phyloP scores from a whole-genome alignment of 2,329 filamentous ascomycete genomes.

The Clarireedia hainanense region DNA sequence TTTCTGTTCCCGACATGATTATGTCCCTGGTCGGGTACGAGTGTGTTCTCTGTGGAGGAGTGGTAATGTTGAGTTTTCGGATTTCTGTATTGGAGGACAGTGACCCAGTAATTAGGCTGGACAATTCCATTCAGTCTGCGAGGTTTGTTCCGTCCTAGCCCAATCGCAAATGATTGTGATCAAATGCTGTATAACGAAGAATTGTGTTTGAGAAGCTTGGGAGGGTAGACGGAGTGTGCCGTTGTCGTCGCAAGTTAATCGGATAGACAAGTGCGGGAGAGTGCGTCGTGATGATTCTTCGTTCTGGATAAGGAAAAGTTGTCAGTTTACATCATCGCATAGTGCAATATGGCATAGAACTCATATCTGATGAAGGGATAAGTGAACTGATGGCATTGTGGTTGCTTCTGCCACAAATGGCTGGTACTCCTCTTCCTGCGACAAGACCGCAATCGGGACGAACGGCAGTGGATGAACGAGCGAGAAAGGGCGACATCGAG shows the following conservation, averaged over 20 bases:
- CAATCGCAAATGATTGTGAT: constrained; percentile 11
- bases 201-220: constrained; percentile 7
- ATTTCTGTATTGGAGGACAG: constrained; percentile 22
- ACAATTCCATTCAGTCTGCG: constrained; percentile 17
- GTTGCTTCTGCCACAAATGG: constrained; percentile 13
- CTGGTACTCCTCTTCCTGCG: constrained; percentile 21
- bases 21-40: constrained; percentile 24
- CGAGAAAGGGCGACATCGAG: constrained; percentile 11
- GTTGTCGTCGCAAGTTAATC: constrained; percentile 23
- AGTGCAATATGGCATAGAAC: constrained; percentile 15
- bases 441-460: constrained; percentile 10
- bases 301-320: constrained; percentile 12
- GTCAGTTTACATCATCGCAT: constrained; percentile 19
- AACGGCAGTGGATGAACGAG: constrained; percentile 11
- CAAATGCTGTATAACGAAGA: background rate
- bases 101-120: constrained; percentile 19
- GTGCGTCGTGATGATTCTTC: constrained; percentile 13
- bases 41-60: constrained; percentile 17
- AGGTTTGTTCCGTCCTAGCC: constrained; percentile 8
- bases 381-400: constrained; percentile 25
- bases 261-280: constrained; percentile 18
- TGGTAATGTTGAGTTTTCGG: constrained; percentile 16
- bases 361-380: constrained; percentile 21
- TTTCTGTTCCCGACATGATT: constrained; percentile 22
- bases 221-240: constrained; percentile 12